Evolutionary conservation across 1,139 yeast species (phyloP).

Genomic region (Schizosaccharomyces versatilis): DNA sequence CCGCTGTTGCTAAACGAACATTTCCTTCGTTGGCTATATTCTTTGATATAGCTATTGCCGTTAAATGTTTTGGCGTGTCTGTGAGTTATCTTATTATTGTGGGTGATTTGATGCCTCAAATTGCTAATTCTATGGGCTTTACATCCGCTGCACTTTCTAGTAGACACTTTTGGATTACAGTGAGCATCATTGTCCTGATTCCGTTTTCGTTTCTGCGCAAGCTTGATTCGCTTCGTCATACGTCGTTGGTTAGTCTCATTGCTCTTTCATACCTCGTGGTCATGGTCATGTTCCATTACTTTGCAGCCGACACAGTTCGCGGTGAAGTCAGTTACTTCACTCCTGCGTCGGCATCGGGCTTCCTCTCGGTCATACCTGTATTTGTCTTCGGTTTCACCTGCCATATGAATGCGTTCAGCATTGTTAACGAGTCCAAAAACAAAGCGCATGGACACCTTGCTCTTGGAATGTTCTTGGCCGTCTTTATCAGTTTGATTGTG

Average conservation of each 20-base stretch:
- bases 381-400: slow-evolving; percentile 84
- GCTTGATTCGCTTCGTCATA: slow-evolving; percentile 65
- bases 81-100: slow-evolving; percentile 69
- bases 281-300: slow-evolving; percentile 46
- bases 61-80: slow-evolving; percentile 75
- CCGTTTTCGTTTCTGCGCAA: slow-evolving; percentile 58
- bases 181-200: slow-evolving; percentile 34
- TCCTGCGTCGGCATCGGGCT: slow-evolving; percentile 26
- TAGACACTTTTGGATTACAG: slow-evolving; percentile 40
- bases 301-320: slow-evolving; percentile 26
- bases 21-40: slow-evolving; percentile 65
- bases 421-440: slow-evolving; percentile 55
- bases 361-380: slow-evolving; percentile 68
- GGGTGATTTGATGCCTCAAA: slow-evolving; percentile 70
- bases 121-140: slow-evolving; percentile 12
- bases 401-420: slow-evolving; percentile 61
- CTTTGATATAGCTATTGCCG: slow-evolving; percentile 70
- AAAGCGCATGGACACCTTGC: slow-evolving; percentile 31
- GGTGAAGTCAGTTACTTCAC: slow-evolving; percentile 9
- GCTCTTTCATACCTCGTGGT: slow-evolving; percentile 60
- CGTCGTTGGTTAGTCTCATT: slow-evolving; percentile 61
- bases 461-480: slow-evolving; percentile 33
- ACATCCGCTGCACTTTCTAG: background rate
- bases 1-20: slow-evolving; percentile 59
- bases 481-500: slow-evolving; percentile 36